phyloP scores from a whole-genome alignment of 140 eudicot species.

The Erigeron philadelphicus region DNA sequence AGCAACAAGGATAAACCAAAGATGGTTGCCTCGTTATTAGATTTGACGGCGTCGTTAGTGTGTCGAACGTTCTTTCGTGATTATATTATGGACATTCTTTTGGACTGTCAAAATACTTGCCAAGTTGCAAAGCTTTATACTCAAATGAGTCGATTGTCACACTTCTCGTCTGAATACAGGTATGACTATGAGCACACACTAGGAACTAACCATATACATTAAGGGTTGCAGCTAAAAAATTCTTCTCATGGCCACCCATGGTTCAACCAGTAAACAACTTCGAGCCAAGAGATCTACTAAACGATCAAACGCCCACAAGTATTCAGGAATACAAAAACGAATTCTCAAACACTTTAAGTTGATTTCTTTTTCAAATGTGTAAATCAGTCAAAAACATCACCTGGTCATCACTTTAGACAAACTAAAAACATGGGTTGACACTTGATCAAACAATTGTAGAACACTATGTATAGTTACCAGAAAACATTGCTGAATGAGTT shows the following conservation, averaged over 20 bases:
- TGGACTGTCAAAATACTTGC: no score
- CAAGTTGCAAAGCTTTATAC: no score
- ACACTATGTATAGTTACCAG: slow-evolving; percentile 3
- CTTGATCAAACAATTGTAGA: slow-evolving; percentile 3
- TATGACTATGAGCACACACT: background rate
- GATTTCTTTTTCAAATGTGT: background rate
- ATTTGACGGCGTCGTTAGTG: no score
- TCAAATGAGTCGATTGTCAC: background rate
- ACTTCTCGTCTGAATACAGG: background rate
- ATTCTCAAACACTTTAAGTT: background rate
- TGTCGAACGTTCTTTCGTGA: no score
- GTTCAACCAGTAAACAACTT: background rate
- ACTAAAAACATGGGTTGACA: slow-evolving; percentile 1
- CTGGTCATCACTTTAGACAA: background rate
- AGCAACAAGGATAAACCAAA: no score
- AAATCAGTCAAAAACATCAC: background rate
- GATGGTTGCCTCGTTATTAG: no score
- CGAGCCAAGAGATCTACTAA: background rate
- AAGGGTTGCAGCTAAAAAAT: background rate
- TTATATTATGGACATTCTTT: no score
- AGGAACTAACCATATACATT: background rate
- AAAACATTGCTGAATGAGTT: slow-evolving; percentile 7
- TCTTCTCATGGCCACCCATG: background rate
- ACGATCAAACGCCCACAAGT: background rate
- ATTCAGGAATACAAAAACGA: background rate